Base-by-base conservation (phyloP, 805 yeast species). In the Candida morakotiae region DNA sequence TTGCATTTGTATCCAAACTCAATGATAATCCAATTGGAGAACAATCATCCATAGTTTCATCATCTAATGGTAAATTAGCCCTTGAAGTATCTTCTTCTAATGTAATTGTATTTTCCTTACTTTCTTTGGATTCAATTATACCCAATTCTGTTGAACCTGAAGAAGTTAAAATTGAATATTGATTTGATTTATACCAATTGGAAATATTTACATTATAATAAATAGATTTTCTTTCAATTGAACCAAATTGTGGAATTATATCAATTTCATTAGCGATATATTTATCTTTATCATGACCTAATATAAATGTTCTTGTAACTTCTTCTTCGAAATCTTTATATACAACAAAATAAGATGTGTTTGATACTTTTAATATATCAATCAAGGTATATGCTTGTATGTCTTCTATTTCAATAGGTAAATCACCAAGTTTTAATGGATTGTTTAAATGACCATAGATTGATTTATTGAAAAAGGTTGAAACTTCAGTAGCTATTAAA, bases 11-110 rank as follows among this genome's bases (percentile, higher is more conserved):
- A 2, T 76, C 62, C 10, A 79, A 48, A 52, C 87, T 95, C 5
- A 86, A 33, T 0, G 77, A 77, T 9, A 84, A 45, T 4, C 96
- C 96, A 16, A 84, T 62, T 0, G 91, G 79, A 6, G 83, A 72
- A 10, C 83, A 73, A 48, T 87, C 95, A 35, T 73, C 81, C 31
- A 74, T 81, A 1, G 81, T 64, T 2, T 68, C 80, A 7, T 77
- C 81, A 50, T 76, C 77, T 47, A 86, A 64, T 1, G 96, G 95
- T 44, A 87, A 63, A 18, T 77, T 71, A 0, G 95, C 95, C 34
- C 84, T 69, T 48, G 77, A 78, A 3, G 80, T 66, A 51, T 88
- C 96, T 47, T 83, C 83, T 3, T 73, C 56, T 7, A 80, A 80
- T 21, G 62, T 62, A 1, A 81, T 49, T 18, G 9, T 19, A 1